Base-by-base conservation (phyloP, 768 basidiomycete species). In the Termitomyces sp. region DNA sequence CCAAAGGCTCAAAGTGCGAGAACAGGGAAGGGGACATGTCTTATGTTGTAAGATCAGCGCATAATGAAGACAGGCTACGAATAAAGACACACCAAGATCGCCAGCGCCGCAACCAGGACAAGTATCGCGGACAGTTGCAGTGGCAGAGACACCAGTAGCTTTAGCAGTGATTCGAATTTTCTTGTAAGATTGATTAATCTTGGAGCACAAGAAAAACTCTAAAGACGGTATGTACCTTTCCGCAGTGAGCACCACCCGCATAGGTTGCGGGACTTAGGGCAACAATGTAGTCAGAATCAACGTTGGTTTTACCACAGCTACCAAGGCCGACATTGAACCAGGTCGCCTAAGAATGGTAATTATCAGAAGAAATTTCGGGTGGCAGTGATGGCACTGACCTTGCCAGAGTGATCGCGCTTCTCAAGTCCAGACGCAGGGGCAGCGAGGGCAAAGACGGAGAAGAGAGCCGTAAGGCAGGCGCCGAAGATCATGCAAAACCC, bases 301-400 rank as follows among this genome's bases (percentile, higher is more conserved):
- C 57, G 43, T 65, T 68, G 8, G 60, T 61, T 52, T 62, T 20
- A 18, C 65, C 65, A 45, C 67, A 68, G 54, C 57, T 62, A 41
- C 67, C 67, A 26, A 68, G 61, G 48, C 67, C 67, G 44, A 68
- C 67, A n/a, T 62, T 35, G 44, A 65, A 67, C 38, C 58, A 67
- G 8, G 64, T 65, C 7, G 64, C 65, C 65, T 65, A 33, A 18
- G 5, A 7, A 30, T 28, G 13, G 9, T 49, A 32, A 28, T 50
- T 20, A 18, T 55, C 35, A 20, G 24, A 13, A 24, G 30, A 44
- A 35, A 20, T 7, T 11, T 3, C 1, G 16, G 3, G 38, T 30
- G 41, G 47, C 26, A 38, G 4, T 6, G 35, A 45, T 24, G 3
- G 9, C n/a, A 55, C 63, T 28, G 22, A 64, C 63, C 52, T 58